Percentiles rank a stretch among this genome's conserved stretches.
These are phyloP conservation scores for Malus domestica DNA, from an alignment of 306 rosid species.

Conservation along the genomic window ASM211411v1 NC_041790.1:8850001-8850500, in stretches of 20 bases:
- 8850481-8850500: slow-evolving; percentile 36
- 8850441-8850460: slow-evolving; percentile 39
- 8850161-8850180: slow-evolving; percentile 36
- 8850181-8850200: slow-evolving; percentile 26
- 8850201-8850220: slow-evolving; percentile 36
- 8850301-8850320: slow-evolving; percentile 37
- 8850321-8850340: slow-evolving; percentile 38
- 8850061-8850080: slow-evolving; percentile 31
- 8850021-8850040: not conserved
- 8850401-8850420: slow-evolving; percentile 35
- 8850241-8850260: slow-evolving; percentile 32
- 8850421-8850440: slow-evolving; percentile 37
- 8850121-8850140: slow-evolving; percentile 39
- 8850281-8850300: slow-evolving; percentile 27
- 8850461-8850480: slow-evolving; percentile 32
- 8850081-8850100: slow-evolving; percentile 37
- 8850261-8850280: slow-evolving; percentile 39
- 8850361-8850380: slow-evolving; percentile 33
- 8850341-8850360: slow-evolving; percentile 41
- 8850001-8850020: not conserved
- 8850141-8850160: slow-evolving; percentile 44
- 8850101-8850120: slow-evolving; percentile 28
- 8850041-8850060: not conserved
- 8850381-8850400: slow-evolving; percentile 33
- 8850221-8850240: slow-evolving; percentile 28